Conservation (phyloP, 306 rosid genomes). For the Castanea crenata region DNA sequence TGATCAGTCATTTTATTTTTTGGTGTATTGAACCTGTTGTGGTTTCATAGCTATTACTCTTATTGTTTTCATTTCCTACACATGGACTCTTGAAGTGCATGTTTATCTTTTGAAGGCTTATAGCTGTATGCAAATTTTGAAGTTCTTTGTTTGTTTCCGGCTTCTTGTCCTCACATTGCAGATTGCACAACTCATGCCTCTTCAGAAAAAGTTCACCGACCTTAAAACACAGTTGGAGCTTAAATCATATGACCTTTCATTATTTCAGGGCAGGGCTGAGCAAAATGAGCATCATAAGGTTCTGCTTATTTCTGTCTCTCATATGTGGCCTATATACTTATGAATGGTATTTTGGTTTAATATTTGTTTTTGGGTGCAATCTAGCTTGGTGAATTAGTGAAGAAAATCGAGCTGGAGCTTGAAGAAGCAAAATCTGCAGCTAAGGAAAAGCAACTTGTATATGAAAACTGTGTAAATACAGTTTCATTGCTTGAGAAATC, state of each 20-base stretch:
- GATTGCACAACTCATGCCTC: slow-evolving; percentile 78
- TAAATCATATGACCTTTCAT: slow-evolving; percentile 70
- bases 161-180: slow-evolving; percentile 39
- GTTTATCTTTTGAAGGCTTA: slow-evolving; percentile 1
- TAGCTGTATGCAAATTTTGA: background rate
- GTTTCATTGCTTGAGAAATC: slow-evolving; percentile 78
- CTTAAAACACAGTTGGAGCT: slow-evolving; percentile 80
- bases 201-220: slow-evolving; percentile 65
- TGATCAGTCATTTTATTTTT: background rate
- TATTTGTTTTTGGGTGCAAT: slow-evolving; percentile 6
- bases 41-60: background rate
- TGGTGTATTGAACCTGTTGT: background rate
- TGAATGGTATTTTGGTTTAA: background rate
- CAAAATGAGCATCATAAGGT: slow-evolving; percentile 99
- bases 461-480: slow-evolving; percentile 55
- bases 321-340: slow-evolving; percentile 2
- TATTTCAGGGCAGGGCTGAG: slow-evolving; percentile 87
- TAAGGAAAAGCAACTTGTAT: slow-evolving; percentile 57
- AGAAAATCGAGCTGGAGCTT: slow-evolving; percentile 82
- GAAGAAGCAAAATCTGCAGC: slow-evolving; percentile 67
- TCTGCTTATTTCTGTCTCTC: slow-evolving; percentile 18
- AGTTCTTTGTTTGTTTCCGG: background rate
- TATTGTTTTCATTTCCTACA: background rate
- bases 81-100: background rate
- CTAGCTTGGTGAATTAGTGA: slow-evolving; percentile 89